Conservation (phyloP, 2,329 filamentous ascomycete species). For the Myotisia sp. region DNA sequence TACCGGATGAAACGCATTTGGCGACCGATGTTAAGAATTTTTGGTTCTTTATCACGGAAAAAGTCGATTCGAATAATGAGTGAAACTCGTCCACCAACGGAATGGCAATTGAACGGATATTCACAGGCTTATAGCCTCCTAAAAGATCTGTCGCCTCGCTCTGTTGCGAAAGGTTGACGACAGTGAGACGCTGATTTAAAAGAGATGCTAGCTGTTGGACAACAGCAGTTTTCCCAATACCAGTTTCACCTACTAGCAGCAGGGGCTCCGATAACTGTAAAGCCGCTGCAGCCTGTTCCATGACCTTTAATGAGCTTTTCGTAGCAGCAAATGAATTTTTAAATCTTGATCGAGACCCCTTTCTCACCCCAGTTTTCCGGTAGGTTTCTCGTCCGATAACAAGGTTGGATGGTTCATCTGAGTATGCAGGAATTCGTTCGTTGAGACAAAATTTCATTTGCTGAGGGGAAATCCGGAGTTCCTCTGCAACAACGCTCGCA, state of each 20-base stretch:
- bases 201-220: constrained; percentile 81
- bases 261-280: constrained; percentile 77
- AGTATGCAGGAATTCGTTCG: constrained; percentile 56
- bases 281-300: constrained; percentile 78
- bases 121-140: constrained; percentile 93
- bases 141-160: constrained; percentile 93
- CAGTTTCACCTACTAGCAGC: constrained; percentile 92
- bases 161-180: constrained; percentile 94
- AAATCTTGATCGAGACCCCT: constrained; percentile 33
- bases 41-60: constrained; percentile 75
- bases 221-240: constrained; percentile 94
- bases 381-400: constrained; percentile 53
- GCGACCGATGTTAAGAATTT: constrained; percentile 68
- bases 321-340: constrained; percentile 64
- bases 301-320: constrained; percentile 62
- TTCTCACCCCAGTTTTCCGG: constrained; percentile 39
- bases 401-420: constrained; percentile 45
- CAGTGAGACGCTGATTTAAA: constrained; percentile 72
- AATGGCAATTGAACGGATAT: constrained; percentile 70
- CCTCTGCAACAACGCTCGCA: constrained; percentile 54
- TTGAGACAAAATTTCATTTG: constrained; percentile 63
- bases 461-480: constrained; percentile 74
- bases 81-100: constrained; percentile 91
- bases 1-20: constrained; percentile 64
- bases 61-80: constrained; percentile 72